Conservation (phyloP, 495 filamentous ascomycete genomes). For the Friedmanniomyces endolithicus region DNA sequence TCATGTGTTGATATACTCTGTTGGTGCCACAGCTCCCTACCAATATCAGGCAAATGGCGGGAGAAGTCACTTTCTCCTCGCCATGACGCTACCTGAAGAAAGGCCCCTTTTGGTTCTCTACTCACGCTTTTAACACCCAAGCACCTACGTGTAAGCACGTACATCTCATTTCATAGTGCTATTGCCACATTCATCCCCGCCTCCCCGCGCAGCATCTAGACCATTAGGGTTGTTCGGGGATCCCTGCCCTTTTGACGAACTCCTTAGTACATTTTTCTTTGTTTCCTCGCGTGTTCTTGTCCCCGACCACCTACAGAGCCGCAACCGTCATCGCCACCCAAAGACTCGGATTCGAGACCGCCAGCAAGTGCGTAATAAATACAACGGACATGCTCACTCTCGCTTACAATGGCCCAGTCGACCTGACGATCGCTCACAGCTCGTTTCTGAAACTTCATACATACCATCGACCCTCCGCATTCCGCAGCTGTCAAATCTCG, state of each 20-base stretch:
- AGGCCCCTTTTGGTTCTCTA: too few relatives aligned
- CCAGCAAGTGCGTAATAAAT: not conserved
- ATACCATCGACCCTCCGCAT: not conserved
- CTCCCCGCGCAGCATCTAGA: not conserved
- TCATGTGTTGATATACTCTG: not conserved
- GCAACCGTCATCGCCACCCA: not conserved
- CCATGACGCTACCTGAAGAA: not conserved
- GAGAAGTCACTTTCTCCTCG: not conserved
- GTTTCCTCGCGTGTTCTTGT: not conserved
- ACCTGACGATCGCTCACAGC: not conserved
- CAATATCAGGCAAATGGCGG: too few relatives aligned
- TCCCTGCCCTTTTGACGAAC: not conserved
- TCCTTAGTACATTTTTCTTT: not conserved
- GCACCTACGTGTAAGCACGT: not conserved
- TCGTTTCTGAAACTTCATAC: not conserved
- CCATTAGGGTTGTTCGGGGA: not conserved
- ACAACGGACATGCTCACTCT: not conserved
- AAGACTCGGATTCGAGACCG: not conserved
- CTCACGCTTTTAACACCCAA: too few relatives aligned
- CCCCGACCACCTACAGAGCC: not conserved
- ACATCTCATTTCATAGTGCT: not conserved
- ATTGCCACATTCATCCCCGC: not conserved
- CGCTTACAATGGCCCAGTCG: not conserved
- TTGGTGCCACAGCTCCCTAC: not conserved
- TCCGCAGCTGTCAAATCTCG: conserved; percentile 2